These are phyloP conservation scores for Nannochloris sp. DNA, from an alignment of 139 green algal genomes.

Conservation along the genomic window DNA sequence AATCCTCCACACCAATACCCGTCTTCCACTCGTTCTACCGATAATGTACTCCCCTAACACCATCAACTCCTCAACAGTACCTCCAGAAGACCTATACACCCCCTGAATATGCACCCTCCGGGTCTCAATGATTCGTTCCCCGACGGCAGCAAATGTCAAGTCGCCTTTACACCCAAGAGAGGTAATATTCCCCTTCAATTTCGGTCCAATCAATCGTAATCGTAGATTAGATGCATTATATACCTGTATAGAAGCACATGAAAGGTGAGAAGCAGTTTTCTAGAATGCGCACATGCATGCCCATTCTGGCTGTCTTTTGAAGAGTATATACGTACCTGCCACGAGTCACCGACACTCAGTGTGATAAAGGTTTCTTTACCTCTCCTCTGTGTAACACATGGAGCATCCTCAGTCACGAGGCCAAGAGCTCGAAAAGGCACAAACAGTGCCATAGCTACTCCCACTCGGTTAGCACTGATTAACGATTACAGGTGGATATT, in stretches of 20 bases:
- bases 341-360: slow-evolving; percentile 81
- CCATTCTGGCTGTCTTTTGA: neutral
- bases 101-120: slow-evolving; percentile 46
- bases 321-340: slow-evolving; percentile 63
- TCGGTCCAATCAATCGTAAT: slow-evolving; percentile 68
- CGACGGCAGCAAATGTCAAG: slow-evolving; percentile 79
- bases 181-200: slow-evolving; percentile 61
- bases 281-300: slow-evolving; percentile 5
- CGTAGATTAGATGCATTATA: slow-evolving; percentile 80
- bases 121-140: slow-evolving; percentile 59
- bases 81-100: slow-evolving; percentile 30
- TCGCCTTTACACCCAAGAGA: slow-evolving; percentile 64
- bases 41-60: slow-evolving; percentile 72
- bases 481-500: neutral
- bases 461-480: neutral
- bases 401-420: slow-evolving; percentile 79
- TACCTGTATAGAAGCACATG: slow-evolving; percentile 41
- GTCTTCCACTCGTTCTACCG: slow-evolving; percentile 48
- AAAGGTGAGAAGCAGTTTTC: neutral
- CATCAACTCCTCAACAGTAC: slow-evolving; percentile 60
- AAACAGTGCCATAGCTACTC: slow-evolving; percentile 7
- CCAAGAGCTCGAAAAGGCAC: slow-evolving; percentile 61
- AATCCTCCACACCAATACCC: slow-evolving; percentile 64
- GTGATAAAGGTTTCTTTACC: slow-evolving; percentile 76
- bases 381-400: slow-evolving; percentile 66